Evolutionary conservation across 139 green algal species (phyloP).

Genomic region (Limnomonas spitsbergensis): DNA sequence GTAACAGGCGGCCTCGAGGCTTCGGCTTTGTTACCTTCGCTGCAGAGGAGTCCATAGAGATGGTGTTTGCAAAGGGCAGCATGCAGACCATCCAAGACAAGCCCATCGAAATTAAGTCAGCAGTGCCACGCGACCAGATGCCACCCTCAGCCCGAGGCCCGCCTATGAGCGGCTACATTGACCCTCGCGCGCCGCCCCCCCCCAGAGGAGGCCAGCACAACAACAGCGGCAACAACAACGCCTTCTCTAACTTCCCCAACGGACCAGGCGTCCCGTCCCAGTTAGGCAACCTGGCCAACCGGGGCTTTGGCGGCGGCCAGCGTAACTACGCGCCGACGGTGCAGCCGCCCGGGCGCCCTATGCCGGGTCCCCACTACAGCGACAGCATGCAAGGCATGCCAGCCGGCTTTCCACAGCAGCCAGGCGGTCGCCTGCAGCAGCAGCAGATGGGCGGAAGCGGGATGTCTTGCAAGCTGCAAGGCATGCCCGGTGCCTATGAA

Average conservation of each 20-base stretch:
- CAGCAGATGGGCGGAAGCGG: neutral
- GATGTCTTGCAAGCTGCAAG: neutral
- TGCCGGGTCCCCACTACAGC: neutral
- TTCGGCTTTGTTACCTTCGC: slow-evolving; percentile 97
- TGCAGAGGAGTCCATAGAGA: slow-evolving; percentile 83
- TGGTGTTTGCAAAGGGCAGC: slow-evolving; percentile 71
- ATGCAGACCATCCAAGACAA: slow-evolving; percentile 94
- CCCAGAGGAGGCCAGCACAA: too few species aligned
- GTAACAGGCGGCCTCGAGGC: slow-evolving; percentile 84
- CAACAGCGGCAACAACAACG: neutral
- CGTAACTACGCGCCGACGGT: neutral
- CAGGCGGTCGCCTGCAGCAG: neutral
- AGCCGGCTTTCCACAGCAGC: neutral
- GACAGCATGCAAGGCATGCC: neutral
- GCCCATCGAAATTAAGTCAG: slow-evolving; percentile 89
- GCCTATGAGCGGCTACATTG: neutral
- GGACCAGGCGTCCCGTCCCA: neutral
- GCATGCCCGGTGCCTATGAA: neutral
- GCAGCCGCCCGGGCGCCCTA: neutral
- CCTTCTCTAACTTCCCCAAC: neutral
- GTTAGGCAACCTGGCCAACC: neutral
- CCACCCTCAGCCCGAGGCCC: slow-evolving; percentile 7
- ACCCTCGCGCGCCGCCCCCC: neutral
- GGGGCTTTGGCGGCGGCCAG: neutral
- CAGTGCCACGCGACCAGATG: slow-evolving; percentile 85